Conservation (phyloP, 2,329 filamentous ascomycete genomes). For the Colletotrichum tropicale region DNA sequence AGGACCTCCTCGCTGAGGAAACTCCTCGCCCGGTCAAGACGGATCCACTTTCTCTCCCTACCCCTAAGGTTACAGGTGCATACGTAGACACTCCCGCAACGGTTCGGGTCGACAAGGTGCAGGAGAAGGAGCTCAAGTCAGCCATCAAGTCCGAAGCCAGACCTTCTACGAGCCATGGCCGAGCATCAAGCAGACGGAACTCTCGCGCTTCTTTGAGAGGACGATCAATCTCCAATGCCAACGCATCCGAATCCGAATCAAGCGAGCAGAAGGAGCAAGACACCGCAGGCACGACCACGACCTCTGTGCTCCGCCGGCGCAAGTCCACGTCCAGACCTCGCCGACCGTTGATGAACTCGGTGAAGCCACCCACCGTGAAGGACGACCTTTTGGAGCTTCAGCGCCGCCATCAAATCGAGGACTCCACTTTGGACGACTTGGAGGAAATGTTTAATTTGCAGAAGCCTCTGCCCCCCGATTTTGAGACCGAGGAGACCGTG, state of each 20-base stretch:
- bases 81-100: constrained; percentile 62
- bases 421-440: constrained; percentile 64
- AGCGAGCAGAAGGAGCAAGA: background rate
- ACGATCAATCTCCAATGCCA: background rate
- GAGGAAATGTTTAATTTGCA: constrained; percentile 47
- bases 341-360: constrained; percentile 57
- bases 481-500: constrained; percentile 11
- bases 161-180: background rate
- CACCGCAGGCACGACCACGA: constrained; percentile 21
- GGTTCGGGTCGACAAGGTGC: constrained; percentile 40
- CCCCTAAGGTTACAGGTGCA: constrained; percentile 58
- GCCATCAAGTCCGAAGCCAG: constrained; percentile 16
- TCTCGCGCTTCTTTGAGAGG: background rate
- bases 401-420: constrained; percentile 58
- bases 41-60: constrained; percentile 55
- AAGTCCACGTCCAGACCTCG: constrained; percentile 47
- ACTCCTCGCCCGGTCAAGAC: constrained; percentile 51
- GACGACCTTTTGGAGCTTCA: constrained; percentile 61
- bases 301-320: constrained; percentile 26
- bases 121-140: constrained; percentile 25
- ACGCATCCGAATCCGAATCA: background rate
- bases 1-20: constrained; percentile 37
- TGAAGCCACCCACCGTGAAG: constrained; percentile 56
- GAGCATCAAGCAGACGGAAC: background rate
- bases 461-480: constrained; percentile 1